These are phyloP conservation scores for Globisporangium okanoganense DNA, from an alignment of 352 stramenopile species.

Conservation along the genomic window DNA sequence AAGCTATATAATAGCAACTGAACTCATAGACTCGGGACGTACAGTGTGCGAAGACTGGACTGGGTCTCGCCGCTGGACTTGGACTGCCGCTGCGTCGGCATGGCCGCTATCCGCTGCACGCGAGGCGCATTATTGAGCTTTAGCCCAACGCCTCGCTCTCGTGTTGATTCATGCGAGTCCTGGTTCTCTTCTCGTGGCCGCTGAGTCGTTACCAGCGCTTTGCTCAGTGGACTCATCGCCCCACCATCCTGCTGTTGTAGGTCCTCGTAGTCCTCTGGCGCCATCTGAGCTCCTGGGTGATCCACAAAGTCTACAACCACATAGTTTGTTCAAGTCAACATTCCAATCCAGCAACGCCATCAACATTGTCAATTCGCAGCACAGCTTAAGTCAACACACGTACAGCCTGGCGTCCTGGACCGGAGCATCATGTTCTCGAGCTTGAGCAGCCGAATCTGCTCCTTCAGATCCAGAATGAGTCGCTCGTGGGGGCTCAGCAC, in stretches of 20 bases:
- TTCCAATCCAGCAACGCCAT: neutral
- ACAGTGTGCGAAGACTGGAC: slow-evolving; percentile 12
- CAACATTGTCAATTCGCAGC: neutral
- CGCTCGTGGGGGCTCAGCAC: slow-evolving; percentile 71
- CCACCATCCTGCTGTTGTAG: neutral
- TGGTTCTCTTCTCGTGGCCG: slow-evolving; percentile 12
- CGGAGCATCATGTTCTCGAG: slow-evolving; percentile 71
- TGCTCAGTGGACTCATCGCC: slow-evolving; percentile 15
- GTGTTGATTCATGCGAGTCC: slow-evolving; percentile 2
- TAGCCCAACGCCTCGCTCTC: neutral
- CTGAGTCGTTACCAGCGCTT: slow-evolving; percentile 17
- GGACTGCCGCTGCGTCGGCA: slow-evolving; percentile 11
- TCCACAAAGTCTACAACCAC: slow-evolving; percentile 42
- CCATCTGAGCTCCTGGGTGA: slow-evolving; percentile 21
- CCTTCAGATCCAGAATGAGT: slow-evolving; percentile 60
- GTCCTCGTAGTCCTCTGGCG: neutral
- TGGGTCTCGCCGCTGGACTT: slow-evolving; percentile 10
- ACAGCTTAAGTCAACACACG: slow-evolving; percentile 3
- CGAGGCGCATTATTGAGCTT: neutral
- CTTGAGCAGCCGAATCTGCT: slow-evolving; percentile 63
- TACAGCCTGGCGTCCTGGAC: slow-evolving; percentile 60
- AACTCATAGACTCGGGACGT: neutral
- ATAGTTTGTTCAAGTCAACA: slow-evolving; percentile 3
- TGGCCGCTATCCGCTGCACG: neutral
- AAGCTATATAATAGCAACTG: neutral